Conservation (phyloP, 495 filamentous ascomycete species). For the Penicillium turbatum region DNA sequence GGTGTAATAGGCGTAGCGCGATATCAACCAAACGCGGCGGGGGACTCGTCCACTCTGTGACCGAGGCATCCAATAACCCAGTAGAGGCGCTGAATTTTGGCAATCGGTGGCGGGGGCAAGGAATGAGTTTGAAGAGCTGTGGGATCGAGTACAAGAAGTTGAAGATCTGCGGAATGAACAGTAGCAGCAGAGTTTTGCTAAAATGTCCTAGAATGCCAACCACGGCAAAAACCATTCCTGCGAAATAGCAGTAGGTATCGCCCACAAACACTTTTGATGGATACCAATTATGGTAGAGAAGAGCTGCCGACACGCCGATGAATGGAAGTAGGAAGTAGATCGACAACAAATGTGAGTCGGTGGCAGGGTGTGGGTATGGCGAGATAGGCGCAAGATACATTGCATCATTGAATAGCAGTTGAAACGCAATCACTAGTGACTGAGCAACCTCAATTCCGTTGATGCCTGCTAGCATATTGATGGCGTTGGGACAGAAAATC, state of each 20-base stretch:
- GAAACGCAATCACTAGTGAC: conserved; percentile 80
- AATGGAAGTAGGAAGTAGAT: conserved; percentile 93
- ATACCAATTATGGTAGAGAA: conserved; percentile 93
- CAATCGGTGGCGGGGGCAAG: conserved; percentile 87
- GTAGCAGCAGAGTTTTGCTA: conserved; percentile 87
- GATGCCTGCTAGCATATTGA: conserved; percentile 97
- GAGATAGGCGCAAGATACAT: conserved; percentile 60
- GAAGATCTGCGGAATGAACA: conserved; percentile 91
- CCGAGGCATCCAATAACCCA: conserved; percentile 76
- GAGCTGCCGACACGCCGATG: conserved; percentile 81
- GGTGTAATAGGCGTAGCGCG: conserved; percentile 59
- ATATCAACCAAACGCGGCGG: conserved; percentile 58
- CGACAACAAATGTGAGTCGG: conserved; percentile 91
- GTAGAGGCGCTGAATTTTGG: conserved; percentile 82
- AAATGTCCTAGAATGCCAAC: conserved; percentile 97
- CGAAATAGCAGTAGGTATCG: conserved; percentile 99
- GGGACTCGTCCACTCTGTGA: conserved; percentile 72
- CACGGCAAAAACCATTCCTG: conserved; percentile 97
- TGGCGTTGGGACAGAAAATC: conserved; percentile 96
- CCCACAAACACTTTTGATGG: conserved; percentile 93
- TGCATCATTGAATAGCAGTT: conserved; percentile 85
- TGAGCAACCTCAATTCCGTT: conserved; percentile 97
- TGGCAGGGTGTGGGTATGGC: conserved; percentile 84
- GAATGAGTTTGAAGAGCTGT: conserved; percentile 83
- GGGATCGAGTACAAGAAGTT: conserved; percentile 93